phyloP scores from a whole-genome alignment of 1,139 yeast species.

The Yamadazyma atlantica region DNA sequence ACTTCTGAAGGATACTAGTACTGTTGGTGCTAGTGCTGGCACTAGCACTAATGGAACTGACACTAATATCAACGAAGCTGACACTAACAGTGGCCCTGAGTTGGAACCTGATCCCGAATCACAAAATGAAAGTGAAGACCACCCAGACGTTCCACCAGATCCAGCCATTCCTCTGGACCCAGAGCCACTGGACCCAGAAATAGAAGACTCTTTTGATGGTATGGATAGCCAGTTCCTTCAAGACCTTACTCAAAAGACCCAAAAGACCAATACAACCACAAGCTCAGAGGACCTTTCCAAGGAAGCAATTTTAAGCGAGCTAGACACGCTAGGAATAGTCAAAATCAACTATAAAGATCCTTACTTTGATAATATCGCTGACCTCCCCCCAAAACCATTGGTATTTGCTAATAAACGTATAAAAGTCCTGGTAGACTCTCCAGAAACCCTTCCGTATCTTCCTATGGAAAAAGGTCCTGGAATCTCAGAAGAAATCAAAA shows the following conservation, averaged over 20 bases:
- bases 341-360: slow-evolving; percentile 63
- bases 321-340: slow-evolving; percentile 48
- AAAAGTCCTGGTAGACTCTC: slow-evolving; percentile 9
- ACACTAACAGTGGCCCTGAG: no score
- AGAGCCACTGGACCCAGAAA: slow-evolving; percentile 12
- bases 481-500: slow-evolving; percentile 5
- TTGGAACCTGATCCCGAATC: no score
- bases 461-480: slow-evolving; percentile 1
- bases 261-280: no score
- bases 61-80: no score
- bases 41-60: no score
- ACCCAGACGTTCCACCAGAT: slow-evolving; percentile 2
- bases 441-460: slow-evolving; percentile 6
- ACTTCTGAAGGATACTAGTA: slow-evolving; percentile 3
- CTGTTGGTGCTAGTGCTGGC: no score
- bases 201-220: neutral
- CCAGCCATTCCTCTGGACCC: slow-evolving; percentile 8
- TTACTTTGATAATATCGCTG: slow-evolving; percentile 51
- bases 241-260: slow-evolving; percentile 9
- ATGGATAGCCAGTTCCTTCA: slow-evolving; percentile 9
- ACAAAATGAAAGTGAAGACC: neutral
- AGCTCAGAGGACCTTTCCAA: slow-evolving; percentile 16
- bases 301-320: slow-evolving; percentile 27
- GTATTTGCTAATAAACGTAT: slow-evolving; percentile 68
- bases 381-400: slow-evolving; percentile 55